Evolutionary conservation across 1,284 basidiomycete species (phyloP).

Genomic region (Porogramme epimiltina): DNA sequence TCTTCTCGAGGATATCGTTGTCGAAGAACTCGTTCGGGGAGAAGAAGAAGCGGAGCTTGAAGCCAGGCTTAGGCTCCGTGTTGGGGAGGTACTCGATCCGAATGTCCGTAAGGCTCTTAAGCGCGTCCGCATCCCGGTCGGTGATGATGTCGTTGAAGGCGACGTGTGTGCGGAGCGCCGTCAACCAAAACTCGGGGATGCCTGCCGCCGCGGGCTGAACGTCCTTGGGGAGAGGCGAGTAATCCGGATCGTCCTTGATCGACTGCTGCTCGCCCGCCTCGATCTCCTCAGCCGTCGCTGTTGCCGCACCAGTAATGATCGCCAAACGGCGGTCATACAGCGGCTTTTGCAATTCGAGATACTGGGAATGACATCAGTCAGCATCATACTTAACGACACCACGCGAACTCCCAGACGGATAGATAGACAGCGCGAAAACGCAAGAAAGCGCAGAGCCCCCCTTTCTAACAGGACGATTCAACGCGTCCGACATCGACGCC

Average conservation of each 20-base stretch:
- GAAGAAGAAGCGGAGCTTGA: constrained; percentile 90
- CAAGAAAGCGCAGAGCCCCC: no score
- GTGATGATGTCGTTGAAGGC: constrained; percentile 90
- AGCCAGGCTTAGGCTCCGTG: constrained; percentile 81
- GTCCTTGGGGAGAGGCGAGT: constrained; percentile 58
- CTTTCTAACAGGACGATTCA: no score
- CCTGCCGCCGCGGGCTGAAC: constrained; percentile 46
- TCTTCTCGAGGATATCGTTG: constrained; percentile 87
- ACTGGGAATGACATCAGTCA: constrained; percentile 48
- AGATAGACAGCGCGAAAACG: no score
- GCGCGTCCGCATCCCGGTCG: constrained; percentile 84
- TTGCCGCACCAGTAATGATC: constrained; percentile 80
- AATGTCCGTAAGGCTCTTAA: constrained; percentile 71
- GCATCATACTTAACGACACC: background rate
- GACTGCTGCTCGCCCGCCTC: constrained; percentile 75
- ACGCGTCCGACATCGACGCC: no score
- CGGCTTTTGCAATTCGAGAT: constrained; percentile 83
- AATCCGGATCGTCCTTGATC: constrained; percentile 68
- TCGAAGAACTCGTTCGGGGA: constrained; percentile 86
- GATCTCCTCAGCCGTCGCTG: constrained; percentile 84
- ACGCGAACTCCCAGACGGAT: no score
- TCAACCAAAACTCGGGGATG: constrained; percentile 98
- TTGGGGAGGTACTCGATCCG: constrained; percentile 64
- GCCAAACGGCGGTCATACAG: constrained; percentile 86
- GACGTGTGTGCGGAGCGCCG: constrained; percentile 90